Conservation (phyloP, 1,139 yeast genomes). For the Yamadazyma spencermartinsiae region DNA sequence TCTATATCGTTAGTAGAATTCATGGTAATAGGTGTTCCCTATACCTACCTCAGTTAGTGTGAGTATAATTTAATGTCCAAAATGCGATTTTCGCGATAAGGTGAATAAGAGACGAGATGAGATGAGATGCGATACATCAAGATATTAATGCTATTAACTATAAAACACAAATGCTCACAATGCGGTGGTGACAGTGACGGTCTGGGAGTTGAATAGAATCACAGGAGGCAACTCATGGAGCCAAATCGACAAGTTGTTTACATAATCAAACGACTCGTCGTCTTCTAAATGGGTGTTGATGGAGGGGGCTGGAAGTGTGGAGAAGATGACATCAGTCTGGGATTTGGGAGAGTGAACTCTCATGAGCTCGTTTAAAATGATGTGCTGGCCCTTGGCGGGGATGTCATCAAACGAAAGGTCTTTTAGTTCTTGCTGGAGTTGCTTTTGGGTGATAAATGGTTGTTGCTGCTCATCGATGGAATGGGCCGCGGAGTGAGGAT, state of each 20-base stretch:
- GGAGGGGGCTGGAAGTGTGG: constrained; percentile 87
- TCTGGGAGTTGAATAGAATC: constrained; percentile 80
- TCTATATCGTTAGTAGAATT: constrained; percentile 26
- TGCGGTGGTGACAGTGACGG: constrained; percentile 94
- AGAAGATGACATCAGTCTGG: constrained; percentile 70
- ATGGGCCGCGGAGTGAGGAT: constrained; percentile 1
- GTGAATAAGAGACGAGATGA: neutral
- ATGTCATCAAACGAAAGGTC: constrained; percentile 71
- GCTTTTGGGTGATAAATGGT: constrained; percentile 30
- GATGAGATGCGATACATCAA: too few species aligned
- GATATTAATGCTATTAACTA: too few species aligned
- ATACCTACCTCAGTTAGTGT: neutral
- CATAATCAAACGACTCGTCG: constrained; percentile 70
- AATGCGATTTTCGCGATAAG: neutral
- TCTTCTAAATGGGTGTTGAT: constrained; percentile 75
- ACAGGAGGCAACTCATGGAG: constrained; percentile 79
- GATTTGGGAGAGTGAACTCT: constrained; percentile 51
- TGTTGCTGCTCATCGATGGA: neutral
- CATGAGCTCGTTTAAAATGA: constrained; percentile 87
- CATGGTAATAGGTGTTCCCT: constrained; percentile 5
- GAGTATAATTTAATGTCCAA: neutral
- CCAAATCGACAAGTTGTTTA: constrained; percentile 78
- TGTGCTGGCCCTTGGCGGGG: constrained; percentile 89
- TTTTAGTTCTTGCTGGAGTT: constrained; percentile 40
- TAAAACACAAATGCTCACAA: constrained; percentile 37